Evolutionary conservation across 768 basidiomycete species (phyloP), one percentile per base, ranked within the genome.

Genomic region (Calocybe gangraenosa): DNA sequence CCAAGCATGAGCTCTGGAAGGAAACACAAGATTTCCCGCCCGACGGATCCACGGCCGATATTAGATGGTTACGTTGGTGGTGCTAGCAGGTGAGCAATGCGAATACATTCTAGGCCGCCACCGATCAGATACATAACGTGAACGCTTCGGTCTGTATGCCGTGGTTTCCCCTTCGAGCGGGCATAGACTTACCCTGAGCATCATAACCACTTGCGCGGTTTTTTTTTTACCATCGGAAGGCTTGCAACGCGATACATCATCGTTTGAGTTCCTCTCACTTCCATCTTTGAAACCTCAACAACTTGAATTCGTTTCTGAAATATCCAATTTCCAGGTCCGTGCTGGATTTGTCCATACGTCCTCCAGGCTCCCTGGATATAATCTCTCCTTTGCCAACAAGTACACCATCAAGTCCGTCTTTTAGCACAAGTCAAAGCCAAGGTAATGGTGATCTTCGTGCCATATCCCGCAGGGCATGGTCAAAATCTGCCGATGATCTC

Each of bases 1-100:
- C 52, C 74, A 0, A 81, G 76, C 49, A 51, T 61, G 19, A 60
- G 63, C 42, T 66, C 65, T 21, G 62, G 60, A 6, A 59, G 84
- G 49, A 87, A 84, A 50, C 84, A 79, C 42, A 90, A 88, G 71
- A 92, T 91, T 30, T 91, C 89, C 23, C 81, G 83, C 37, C 88
- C 88, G 1, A 88, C 87, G 3, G 89, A 91, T 55, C 88, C 87
- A 7, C 68, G 88, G 17, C 89, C 87, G 2, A 84, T 91, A 43
- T 63, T 85, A 51, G 80, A 85, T 52, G 67, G 65, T 1, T 78
- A 78, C 53, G 65, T 67, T 21, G 70, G 62, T 31, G 59, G 66
- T 42, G 68, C 71, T 47, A 73, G 75, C 52, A 74, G 73, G 86
- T 84, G 64, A 66, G 82, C 46, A 4, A 18, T 11, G 3, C 18